These are phyloP conservation scores for Kingdonia uniflora DNA, from an alignment of 164 flowering plant genomes.

Conservation along the genomic window DNA sequence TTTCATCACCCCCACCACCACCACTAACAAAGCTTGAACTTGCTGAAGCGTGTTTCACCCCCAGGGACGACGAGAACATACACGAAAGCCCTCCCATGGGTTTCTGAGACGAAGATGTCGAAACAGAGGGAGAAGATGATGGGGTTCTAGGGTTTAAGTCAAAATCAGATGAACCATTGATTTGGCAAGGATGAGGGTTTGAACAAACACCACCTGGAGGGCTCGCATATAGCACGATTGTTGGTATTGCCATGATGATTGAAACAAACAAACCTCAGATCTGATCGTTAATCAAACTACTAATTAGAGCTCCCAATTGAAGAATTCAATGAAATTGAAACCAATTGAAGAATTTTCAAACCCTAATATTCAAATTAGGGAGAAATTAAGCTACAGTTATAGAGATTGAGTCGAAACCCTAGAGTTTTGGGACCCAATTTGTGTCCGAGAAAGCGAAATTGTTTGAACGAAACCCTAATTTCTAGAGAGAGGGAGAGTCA, in stretches of 20 bases:
- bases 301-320: too few species aligned
- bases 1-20: slow-evolving; percentile 45
- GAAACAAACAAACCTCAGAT: too few species aligned
- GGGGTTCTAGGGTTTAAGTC: slow-evolving; percentile 44
- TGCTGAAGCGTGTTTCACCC: slow-evolving; percentile 35
- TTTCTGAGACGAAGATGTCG: slow-evolving; percentile 35
- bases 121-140: slow-evolving; percentile 33
- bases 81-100: slow-evolving; percentile 83
- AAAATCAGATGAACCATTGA: slow-evolving; percentile 53
- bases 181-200: slow-evolving; percentile 49
- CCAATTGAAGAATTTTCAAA: too few species aligned
- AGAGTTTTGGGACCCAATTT: too few species aligned
- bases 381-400: too few species aligned
- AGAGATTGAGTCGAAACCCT: too few species aligned
- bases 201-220: slow-evolving; percentile 74
- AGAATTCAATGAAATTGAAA: too few species aligned
- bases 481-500: too few species aligned
- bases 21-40: slow-evolving; percentile 27
- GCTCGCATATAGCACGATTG: slow-evolving; percentile 74
- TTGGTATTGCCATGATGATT: slow-evolving; percentile 57
- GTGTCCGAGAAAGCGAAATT: too few species aligned
- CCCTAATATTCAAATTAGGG: too few species aligned
- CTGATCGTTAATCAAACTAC: too few species aligned
- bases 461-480: too few species aligned
- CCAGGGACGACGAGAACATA: slow-evolving; percentile 47